Evolutionary conservation across 345 rosid genomes (phyloP), one percentile per base, ranked within the genome.

Genomic region (Moricandia moricandioides): DNA sequence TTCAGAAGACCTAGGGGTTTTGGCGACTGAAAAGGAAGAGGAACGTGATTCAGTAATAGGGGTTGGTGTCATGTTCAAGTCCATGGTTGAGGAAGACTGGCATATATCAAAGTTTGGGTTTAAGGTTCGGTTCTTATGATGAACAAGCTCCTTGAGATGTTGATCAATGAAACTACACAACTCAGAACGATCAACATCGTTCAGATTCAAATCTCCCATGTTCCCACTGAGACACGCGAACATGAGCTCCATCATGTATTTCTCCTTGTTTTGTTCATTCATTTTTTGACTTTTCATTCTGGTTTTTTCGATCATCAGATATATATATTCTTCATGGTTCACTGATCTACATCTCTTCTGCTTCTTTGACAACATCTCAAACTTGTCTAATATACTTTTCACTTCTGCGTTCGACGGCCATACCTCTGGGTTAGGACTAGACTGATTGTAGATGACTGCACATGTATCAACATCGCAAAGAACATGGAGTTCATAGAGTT

Each of bases 51-150:
- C 21, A 27, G 12, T 6, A 27, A 16, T 71, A 70, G 12, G 4
- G 8, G 24, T 11, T 60, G 13, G 67, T 45, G 34, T 14, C 45
- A 43, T 70, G 26, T 26, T 43, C 51, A 13, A 4, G 51, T 43
- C 51, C 51, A 43, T 2, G 13, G 51, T 58, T 43, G 74, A 70
- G 29, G 74, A 70, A 60, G 66, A 45, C 24, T 60, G 47, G 5
- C 66, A 45, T 8, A 5, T 47, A 30, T 71, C 24, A 14, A 17
- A 30, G 30, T 7, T 0, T 0, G 16, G 69, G 6, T 62, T 24
- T 11, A 31, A 21, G 12, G 13, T 9, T 63, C 14, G 8, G 21
- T 63, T 6, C 3, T 35, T 51, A 14, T 52, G 62, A 10, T 63
- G 9, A 35, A 3, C 0, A 63, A 72, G 76, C 11, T 14, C 0